Conservation (phyloP, 1,284 basidiomycete genomes). For the Tausonia pullulans region DNA sequence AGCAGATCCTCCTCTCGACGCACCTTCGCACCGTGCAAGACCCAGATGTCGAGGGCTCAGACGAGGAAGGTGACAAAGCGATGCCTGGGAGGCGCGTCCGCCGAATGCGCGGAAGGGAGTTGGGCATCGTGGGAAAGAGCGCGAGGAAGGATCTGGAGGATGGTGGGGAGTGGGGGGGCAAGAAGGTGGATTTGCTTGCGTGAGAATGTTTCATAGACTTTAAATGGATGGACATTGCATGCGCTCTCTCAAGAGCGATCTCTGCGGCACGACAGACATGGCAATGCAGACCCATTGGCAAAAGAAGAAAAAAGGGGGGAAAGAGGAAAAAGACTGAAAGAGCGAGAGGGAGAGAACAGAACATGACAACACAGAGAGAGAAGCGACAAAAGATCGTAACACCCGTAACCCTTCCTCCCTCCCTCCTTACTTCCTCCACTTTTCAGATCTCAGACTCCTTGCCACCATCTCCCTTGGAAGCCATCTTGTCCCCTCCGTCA, state of each 20-base stretch:
- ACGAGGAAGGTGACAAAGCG: constrained; percentile 56
- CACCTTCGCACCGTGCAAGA: constrained; percentile 47
- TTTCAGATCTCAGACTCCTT: no score
- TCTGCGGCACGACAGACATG: not conserved
- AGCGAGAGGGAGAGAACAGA: no score
- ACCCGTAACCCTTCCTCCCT: no score
- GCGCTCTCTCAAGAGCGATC: not conserved
- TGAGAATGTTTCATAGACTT: not conserved
- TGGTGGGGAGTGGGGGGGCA: constrained; percentile 9
- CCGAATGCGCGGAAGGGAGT: constrained; percentile 68
- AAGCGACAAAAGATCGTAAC: no score
- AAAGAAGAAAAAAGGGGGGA: not conserved
- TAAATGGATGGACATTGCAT: not conserved
- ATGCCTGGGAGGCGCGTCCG: constrained; percentile 54
- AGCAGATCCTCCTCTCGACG: constrained; percentile 67
- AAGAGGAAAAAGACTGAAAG: no score
- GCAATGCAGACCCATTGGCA: not conserved
- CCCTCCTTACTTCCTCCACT: no score
- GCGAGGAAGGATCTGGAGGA: constrained; percentile 9
- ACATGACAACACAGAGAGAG: no score
- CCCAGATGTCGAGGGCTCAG: constrained; percentile 36
- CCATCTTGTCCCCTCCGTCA: no score
- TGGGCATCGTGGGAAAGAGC: constrained; percentile 48
- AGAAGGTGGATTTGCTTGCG: constrained; percentile 3
- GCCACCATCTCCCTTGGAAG: no score